Percentiles rank a stretch among this genome's conserved stretches.
Evolutionary conservation across 805 yeast genomes (phyloP).

Genomic region (Myxozyma lipomycoides): DNA sequence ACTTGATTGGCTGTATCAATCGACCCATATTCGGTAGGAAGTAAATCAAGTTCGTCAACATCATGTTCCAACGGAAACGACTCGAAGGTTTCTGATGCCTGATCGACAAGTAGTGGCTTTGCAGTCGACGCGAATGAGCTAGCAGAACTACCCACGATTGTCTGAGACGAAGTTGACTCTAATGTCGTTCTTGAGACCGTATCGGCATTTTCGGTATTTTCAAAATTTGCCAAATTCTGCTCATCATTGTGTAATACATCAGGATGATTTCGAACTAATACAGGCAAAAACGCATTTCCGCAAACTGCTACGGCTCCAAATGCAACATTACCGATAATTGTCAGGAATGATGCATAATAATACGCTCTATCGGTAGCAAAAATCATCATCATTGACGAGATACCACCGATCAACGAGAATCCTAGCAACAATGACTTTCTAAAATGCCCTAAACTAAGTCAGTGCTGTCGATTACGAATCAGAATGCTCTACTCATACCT

Average conservation of each 20-base stretch:
- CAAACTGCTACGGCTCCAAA: conserved; percentile 78
- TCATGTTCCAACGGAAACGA: conserved; percentile 20
- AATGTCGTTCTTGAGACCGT: conserved; percentile 2
- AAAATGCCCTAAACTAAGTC: conserved; percentile 40
- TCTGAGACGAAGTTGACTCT: conserved; percentile 5
- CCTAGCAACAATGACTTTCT: conserved; percentile 53
- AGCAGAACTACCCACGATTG: not conserved
- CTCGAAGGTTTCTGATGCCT: conserved; percentile 11
- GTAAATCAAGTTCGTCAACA: conserved; percentile 11
- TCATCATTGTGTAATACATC: conserved; percentile 13
- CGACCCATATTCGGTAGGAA: conserved; percentile 1
- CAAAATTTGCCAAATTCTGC: not conserved
- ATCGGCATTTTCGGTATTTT: not conserved
- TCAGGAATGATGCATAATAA: conserved; percentile 52
- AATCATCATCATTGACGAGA: conserved; percentile 49
- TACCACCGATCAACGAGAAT: conserved; percentile 58
- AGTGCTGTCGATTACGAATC: not conserved
- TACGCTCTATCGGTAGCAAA: conserved; percentile 42
- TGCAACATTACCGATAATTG: conserved; percentile 61
- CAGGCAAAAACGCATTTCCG: conserved; percentile 69
- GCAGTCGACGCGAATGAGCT: not conserved
- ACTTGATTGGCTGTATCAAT: conserved; percentile 10
- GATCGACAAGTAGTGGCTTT: not conserved
- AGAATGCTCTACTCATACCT: conserved; percentile 31
- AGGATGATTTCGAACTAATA: conserved; percentile 48